These are phyloP conservation scores for Yamadazyma pseudoaaseri DNA, from an alignment of 1,139 yeast genomes.

Conservation along the genomic window DNA sequence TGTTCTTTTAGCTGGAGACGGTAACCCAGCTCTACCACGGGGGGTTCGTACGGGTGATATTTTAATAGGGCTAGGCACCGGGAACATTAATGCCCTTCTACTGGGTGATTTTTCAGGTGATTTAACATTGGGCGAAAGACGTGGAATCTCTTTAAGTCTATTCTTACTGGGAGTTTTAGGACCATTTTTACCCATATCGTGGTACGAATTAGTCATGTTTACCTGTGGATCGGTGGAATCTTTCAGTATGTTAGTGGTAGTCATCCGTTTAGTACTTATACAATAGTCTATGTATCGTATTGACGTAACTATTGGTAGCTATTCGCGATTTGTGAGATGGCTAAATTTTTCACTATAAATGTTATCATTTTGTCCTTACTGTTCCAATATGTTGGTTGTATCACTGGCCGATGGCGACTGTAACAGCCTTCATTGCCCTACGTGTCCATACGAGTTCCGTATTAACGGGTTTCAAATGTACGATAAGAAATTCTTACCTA, in stretches of 20 bases:
- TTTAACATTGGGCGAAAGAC: constrained; percentile 1
- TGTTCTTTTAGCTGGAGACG: constrained; percentile 44
- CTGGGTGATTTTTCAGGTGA: constrained; percentile 18
- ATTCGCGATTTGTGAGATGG: too few relatives aligned
- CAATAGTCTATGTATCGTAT: too few relatives aligned
- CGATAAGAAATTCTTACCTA: constrained; percentile 77
- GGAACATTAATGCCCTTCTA: constrained; percentile 21
- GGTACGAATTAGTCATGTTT: too few relatives aligned
- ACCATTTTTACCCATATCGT: too few relatives aligned
- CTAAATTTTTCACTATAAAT: constrained; percentile 35
- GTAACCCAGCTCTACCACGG: constrained; percentile 46
- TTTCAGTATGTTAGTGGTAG: too few relatives aligned
- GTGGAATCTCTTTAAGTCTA: background rate
- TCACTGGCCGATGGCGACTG: constrained; percentile 34
- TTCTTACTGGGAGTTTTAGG: constrained; percentile 1
- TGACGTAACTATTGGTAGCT: too few relatives aligned
- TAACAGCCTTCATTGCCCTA: constrained; percentile 74
- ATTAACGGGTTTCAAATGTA: constrained; percentile 79
- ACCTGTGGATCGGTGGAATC: too few relatives aligned
- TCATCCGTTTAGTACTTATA: too few relatives aligned
- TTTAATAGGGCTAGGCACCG: constrained; percentile 7
- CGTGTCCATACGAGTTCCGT: constrained; percentile 93
- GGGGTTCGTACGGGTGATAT: constrained; percentile 36
- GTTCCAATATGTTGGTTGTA: constrained; percentile 80
- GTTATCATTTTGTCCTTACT: constrained; percentile 93